Conservation (phyloP, 2,329 filamentous ascomycete genomes). For the Penicillium sp. region DNA sequence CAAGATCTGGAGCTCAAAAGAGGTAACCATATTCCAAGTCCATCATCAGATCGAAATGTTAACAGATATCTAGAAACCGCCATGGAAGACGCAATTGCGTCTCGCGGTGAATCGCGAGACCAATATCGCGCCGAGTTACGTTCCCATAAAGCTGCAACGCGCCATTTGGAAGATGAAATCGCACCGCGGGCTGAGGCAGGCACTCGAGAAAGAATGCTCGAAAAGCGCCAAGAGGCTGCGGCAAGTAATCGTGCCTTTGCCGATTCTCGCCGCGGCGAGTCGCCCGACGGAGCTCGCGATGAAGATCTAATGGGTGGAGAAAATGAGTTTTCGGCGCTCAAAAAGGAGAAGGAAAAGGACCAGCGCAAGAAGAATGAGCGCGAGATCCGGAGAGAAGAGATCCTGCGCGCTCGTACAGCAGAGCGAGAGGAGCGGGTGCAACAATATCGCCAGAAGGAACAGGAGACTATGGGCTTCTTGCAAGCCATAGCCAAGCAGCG, state of each 20-base stretch:
- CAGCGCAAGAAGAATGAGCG: constrained; percentile 79
- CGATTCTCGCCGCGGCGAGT: constrained; percentile 59
- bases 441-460: constrained; percentile 74
- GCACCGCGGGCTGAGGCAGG: constrained; percentile 80
- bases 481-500: constrained; percentile 75
- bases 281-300: constrained; percentile 69
- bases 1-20: constrained; percentile 69
- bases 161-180: constrained; percentile 66
- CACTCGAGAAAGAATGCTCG: constrained; percentile 77
- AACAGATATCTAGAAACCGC: constrained; percentile 28
- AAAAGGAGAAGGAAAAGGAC: constrained; percentile 64
- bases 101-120: constrained; percentile 30
- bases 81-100: constrained; percentile 31
- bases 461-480: constrained; percentile 80
- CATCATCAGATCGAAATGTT: background rate
- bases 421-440: constrained; percentile 78
- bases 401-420: constrained; percentile 70
- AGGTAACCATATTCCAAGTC: constrained; percentile 28
- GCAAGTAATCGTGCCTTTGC: constrained; percentile 73
- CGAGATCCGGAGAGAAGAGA: constrained; percentile 80
- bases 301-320: constrained; percentile 71
- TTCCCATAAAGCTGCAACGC: constrained; percentile 36
- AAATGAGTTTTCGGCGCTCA: constrained; percentile 63
- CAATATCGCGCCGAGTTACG: constrained; percentile 56
- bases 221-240: constrained; percentile 76